Evolutionary conservation across 2,329 filamentous ascomycete species (phyloP).

Genomic region (Alternaria atra): DNA sequence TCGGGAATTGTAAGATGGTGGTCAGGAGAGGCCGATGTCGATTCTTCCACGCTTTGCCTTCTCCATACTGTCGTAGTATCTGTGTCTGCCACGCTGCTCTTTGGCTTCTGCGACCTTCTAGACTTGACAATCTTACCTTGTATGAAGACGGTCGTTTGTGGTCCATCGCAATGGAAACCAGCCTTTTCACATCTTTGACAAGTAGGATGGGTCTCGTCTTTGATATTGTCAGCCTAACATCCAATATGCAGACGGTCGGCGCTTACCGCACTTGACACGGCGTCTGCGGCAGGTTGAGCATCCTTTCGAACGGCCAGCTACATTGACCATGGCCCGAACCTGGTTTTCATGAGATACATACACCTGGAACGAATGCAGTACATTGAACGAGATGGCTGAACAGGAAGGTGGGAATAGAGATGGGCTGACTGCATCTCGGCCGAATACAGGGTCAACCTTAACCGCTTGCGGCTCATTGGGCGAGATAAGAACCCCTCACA

Average conservation of each 20-base stretch:
- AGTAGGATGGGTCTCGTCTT: conserved; percentile 39
- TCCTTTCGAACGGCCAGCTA: conserved; percentile 44
- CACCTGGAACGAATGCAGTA: not conserved
- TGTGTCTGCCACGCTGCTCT: not conserved
- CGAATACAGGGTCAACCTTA: conserved; percentile 20
- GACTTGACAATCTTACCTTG: conserved; percentile 39
- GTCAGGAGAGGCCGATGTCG: not conserved
- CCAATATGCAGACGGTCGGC: not conserved
- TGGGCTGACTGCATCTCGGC: not conserved
- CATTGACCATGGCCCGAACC: conserved; percentile 37
- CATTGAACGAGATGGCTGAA: conserved; percentile 11
- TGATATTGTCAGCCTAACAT: conserved; percentile 8
- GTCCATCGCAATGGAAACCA: conserved; percentile 37
- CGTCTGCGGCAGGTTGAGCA: conserved; percentile 43
- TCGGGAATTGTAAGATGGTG: not conserved
- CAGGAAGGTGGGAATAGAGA: not conserved
- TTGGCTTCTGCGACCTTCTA: conserved; percentile 24
- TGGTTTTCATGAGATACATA: conserved; percentile 1
- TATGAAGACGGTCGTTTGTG: conserved; percentile 35
- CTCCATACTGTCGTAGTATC: not conserved
- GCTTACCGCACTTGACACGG: conserved; percentile 45
- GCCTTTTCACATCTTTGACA: conserved; percentile 38
- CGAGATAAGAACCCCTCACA: conserved; percentile 18
- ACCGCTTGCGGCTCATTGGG: conserved; percentile 37
- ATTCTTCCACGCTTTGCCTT: conserved; percentile 3